phyloP scores from a whole-genome alignment of 2,329 filamentous ascomycete genomes.

The Penicillium sp. region DNA sequence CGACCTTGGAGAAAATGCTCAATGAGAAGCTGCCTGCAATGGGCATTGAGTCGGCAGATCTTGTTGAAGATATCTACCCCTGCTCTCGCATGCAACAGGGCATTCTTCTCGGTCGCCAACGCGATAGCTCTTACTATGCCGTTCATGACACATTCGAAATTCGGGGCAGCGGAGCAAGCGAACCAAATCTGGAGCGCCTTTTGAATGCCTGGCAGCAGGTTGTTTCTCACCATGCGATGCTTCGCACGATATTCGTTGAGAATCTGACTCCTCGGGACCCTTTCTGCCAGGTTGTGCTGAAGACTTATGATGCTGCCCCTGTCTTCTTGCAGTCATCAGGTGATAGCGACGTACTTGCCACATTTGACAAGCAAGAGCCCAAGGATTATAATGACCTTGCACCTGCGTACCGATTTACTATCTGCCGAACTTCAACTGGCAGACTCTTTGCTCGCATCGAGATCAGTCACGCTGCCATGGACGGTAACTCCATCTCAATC shows the following conservation, averaged over 20 bases:
- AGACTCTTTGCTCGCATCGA: conserved; percentile 48
- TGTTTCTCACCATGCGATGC: conserved; percentile 33
- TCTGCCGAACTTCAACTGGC: conserved; percentile 41
- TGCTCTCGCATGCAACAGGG: conserved; percentile 41
- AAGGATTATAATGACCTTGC: conserved; percentile 26
- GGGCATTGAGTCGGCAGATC: conserved; percentile 31
- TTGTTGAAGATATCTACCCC: conserved; percentile 45
- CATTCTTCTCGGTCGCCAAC: conserved; percentile 34
- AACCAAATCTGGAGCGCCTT: conserved; percentile 29
- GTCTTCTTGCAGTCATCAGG: conserved; percentile 30
- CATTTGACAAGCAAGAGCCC: conserved; percentile 29
- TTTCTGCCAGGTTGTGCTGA: conserved; percentile 39
- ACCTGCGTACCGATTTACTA: conserved; percentile 47
- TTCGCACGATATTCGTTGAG: conserved; percentile 39
- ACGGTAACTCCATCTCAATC: conserved; percentile 51
- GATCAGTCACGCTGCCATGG: conserved; percentile 52
- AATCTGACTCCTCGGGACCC: conserved; percentile 30
- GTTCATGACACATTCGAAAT: conserved; percentile 41
- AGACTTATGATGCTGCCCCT: conserved; percentile 27
- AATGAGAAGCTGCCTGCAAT: conserved; percentile 37
- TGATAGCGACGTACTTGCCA: conserved; percentile 29
- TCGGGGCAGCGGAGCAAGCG: conserved; percentile 10
- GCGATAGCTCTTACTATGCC: conserved; percentile 37
- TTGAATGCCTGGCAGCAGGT: conserved; percentile 33
- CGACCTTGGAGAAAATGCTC: conserved; percentile 39